phyloP scores from a whole-genome alignment of 2,329 filamentous ascomycete species.

The Xylariaceae sp. region DNA sequence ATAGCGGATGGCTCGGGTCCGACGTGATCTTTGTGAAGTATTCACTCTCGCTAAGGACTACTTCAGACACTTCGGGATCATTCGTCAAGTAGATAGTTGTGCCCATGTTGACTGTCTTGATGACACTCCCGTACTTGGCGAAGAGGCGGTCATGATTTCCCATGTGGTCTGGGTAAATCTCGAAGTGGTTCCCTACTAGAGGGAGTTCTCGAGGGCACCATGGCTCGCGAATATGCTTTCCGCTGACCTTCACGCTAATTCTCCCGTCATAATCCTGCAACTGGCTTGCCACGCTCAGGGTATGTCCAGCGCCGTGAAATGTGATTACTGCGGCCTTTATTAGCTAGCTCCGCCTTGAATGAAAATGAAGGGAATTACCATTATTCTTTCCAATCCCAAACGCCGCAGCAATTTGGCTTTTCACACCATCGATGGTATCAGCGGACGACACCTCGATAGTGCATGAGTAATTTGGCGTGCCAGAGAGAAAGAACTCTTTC shows the following conservation, averaged over 20 bases:
- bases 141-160: slow-evolving; percentile 55
- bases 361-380: no score
- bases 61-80: slow-evolving; percentile 42
- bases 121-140: slow-evolving; percentile 48
- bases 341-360: no score
- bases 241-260: slow-evolving; percentile 43
- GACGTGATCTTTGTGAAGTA: slow-evolving; percentile 46
- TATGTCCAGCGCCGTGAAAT: no score
- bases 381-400: no score
- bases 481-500: slow-evolving; percentile 39
- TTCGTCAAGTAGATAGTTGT: slow-evolving; percentile 48
- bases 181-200: slow-evolving; percentile 51
- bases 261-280: no score
- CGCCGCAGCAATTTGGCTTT: no score
- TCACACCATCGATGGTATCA: no score
- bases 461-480: no score
- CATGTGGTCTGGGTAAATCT: slow-evolving; percentile 54
- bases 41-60: slow-evolving; percentile 46
- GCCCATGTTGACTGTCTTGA: slow-evolving; percentile 51
- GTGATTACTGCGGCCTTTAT: no score
- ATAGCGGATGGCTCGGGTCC: slow-evolving; percentile 40
- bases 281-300: no score
- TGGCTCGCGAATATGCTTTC: slow-evolving; percentile 45
- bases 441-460: no score
- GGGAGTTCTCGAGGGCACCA: slow-evolving; percentile 48